Percentiles rank a stretch among this genome's conserved stretches.
Evolutionary conservation across 2,329 filamentous ascomycete genomes (phyloP).

Genomic region (Phialophora chinensis): DNA sequence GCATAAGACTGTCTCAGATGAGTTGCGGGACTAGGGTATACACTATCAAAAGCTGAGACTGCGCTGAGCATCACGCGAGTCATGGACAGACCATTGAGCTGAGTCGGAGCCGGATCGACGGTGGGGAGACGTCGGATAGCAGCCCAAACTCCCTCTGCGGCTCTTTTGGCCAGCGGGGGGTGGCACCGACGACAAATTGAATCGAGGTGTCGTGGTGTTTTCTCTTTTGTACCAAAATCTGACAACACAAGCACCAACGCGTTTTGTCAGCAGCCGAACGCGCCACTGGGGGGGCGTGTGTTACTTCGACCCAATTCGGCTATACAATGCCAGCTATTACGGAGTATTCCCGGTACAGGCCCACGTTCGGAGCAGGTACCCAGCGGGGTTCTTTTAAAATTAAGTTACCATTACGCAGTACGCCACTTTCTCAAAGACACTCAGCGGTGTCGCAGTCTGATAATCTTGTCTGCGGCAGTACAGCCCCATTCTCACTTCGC

Average conservation of each 20-base stretch:
- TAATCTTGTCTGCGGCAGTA: background rate
- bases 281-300: background rate
- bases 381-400: background rate
- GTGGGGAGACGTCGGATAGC: background rate
- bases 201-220: slow-evolving; percentile 5
- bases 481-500: background rate
- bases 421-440: background rate
- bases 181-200: background rate
- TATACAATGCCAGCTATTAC: background rate
- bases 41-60: background rate
- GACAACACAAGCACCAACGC: background rate
- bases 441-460: background rate
- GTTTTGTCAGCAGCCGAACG: background rate
- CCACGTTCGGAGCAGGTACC: background rate
- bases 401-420: background rate
- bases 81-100: slow-evolving; percentile 5
- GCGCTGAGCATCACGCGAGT: background rate
- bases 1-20: background rate
- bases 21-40: background rate
- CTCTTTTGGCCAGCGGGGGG: background rate
- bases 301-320: background rate
- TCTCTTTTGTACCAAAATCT: background rate
- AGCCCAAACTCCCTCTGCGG: background rate
- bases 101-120: background rate
- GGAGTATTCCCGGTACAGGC: too few species aligned